phyloP scores from a whole-genome alignment of 2,329 filamentous ascomycete genomes.

The Magnaporthiopsis incrustans region DNA sequence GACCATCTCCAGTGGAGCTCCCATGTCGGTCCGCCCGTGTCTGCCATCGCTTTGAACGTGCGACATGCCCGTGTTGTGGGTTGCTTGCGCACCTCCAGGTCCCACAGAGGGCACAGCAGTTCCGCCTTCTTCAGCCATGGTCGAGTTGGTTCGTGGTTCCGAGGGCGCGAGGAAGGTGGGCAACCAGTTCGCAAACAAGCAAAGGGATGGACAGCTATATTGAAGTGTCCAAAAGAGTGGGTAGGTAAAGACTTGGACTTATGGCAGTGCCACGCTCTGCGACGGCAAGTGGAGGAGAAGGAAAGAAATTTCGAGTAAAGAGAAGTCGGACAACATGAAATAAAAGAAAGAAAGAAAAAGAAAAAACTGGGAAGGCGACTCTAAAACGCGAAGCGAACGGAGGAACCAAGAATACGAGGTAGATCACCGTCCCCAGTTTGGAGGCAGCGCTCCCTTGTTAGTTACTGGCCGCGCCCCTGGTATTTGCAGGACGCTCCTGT shows the following conservation, averaged over 20 bases:
- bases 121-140: conserved; percentile 10
- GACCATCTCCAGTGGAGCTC: background rate
- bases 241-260: background rate
- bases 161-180: background rate
- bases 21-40: background rate
- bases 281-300: background rate
- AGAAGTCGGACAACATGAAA: background rate
- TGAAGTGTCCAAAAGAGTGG: background rate
- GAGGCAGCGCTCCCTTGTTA: background rate
- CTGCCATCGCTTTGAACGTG: background rate
- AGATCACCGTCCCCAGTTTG: background rate
- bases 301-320: background rate
- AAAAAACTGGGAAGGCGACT: too few relatives aligned
- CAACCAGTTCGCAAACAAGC: background rate
- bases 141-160: background rate
- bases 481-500: background rate
- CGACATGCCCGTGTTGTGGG: background rate
- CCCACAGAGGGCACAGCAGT: background rate
- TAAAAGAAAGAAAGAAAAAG: too few relatives aligned
- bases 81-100: conserved; percentile 1
- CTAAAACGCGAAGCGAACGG: background rate
- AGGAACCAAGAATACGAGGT: background rate
- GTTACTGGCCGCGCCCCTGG: background rate
- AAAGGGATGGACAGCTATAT: background rate
- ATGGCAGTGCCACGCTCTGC: background rate